Evolutionary conservation across 1,139 yeast species (phyloP), one percentile per base, ranked within the genome.

Genomic region (Magnusiomyces tetraspermus): DNA sequence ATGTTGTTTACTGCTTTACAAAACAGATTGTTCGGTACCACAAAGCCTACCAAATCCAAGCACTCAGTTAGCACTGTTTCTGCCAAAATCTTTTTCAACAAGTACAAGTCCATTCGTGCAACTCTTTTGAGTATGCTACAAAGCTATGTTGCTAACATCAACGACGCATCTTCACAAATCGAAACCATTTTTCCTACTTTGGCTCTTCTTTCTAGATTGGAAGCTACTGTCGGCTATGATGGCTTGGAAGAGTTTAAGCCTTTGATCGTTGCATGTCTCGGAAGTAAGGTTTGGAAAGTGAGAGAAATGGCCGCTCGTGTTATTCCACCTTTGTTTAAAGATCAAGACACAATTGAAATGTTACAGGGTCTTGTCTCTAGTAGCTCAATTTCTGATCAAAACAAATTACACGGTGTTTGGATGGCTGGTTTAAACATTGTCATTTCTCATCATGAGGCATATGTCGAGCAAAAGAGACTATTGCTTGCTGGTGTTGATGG

Each of bases 1-100:
- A 92, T 92, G 97, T 73, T 92, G 43, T 92, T 89, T 65, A 83
- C 95, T 1, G 81, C 96, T 0, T 67, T 90, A 46, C 92, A 86
- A 62, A 82, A 82, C 56, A 76, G 94, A 57, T 63, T 92, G 3
- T 89, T 90, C 68, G 95, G 95, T 2, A 78, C 80, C 15, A 74
- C 75, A 40, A 71, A 71, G 49, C 62, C 69, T 11, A 66, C 70
- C 5, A 57, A 60, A 13, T 55, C 58, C 30, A 52, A 54, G 46
- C 62, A 55, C 36, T 55, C 59, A 5, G 71, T 70, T 2, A 72
- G 74, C 45, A 70, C 68, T 28, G 67, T 79, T 52, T 76, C 85
- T 37, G 85, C 88, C 0, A 71, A 81, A 49, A 68, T 83, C 19
- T 88, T 89, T 63, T 90, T 90, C 64, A 71, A 80, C 2, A 76